These are phyloP conservation scores for Polysphondylium violaceum DNA, from an alignment of 78 protist genomes.

Conservation along the genomic window DNA sequence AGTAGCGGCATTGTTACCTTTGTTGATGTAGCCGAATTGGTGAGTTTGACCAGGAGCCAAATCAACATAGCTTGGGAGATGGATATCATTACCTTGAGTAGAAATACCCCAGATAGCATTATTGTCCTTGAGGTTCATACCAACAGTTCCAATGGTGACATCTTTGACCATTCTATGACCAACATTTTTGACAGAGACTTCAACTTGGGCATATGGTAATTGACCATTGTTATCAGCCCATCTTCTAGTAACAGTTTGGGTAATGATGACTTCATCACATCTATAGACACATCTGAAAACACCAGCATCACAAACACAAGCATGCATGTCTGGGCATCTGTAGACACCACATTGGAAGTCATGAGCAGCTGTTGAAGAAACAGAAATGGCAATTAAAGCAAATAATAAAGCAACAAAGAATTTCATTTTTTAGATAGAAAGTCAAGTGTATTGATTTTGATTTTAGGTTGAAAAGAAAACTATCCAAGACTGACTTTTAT, in stretches of 20 bases:
- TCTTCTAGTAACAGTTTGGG: conserved; percentile 11
- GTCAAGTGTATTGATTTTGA: too few species aligned
- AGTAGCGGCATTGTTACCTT: conserved; percentile 5
- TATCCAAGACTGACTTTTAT: too few species aligned
- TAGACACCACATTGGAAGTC: conserved; percentile 13
- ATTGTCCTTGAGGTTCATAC: too few species aligned
- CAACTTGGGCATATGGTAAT: conserved; percentile 23
- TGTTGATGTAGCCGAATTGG: conserved; percentile 11
- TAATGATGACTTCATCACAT: neutral
- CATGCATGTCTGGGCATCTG: neutral
- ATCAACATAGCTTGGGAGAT: neutral
- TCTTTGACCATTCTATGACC: conserved; percentile 1
- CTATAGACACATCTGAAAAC: conserved; percentile 20
- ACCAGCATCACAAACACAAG: conserved; percentile 40
- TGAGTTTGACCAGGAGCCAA: neutral
- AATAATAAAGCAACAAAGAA: neutral
- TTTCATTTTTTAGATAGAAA: conserved; percentile 34
- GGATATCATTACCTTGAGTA: too few species aligned
- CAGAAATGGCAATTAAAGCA: conserved; percentile 22
- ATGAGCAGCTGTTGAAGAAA: neutral
- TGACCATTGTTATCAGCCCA: conserved; percentile 44
- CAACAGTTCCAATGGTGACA: conserved; percentile 26
- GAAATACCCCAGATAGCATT: too few species aligned
- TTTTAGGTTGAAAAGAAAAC: too few species aligned
- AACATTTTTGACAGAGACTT: conserved; percentile 17